A percentile compares a stretch with the other conserved stretches of the same genome.
These are phyloP conservation scores for Trichocladium antarcticum DNA, from an alignment of 495 filamentous ascomycete species.

Conservation along the genomic window DNA sequence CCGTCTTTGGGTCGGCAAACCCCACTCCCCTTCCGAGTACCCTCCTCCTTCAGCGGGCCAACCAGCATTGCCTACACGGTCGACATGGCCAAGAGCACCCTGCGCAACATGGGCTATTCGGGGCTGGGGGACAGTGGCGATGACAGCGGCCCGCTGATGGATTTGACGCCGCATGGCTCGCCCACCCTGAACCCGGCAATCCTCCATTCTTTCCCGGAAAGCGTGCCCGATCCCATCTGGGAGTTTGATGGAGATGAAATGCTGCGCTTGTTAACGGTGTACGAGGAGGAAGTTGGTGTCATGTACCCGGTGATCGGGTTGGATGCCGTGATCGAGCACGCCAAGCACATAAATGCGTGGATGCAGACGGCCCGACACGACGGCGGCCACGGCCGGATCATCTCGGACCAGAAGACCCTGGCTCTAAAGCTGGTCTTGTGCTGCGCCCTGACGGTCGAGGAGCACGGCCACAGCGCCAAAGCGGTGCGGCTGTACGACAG, in stretches of 20 bases:
- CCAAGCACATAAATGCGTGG: conserved; percentile 54
- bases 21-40: conserved; percentile 27
- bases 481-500: conserved; percentile 59
- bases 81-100: conserved; percentile 73
- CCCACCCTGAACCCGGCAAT: conserved; percentile 28
- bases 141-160: conserved; percentile 39
- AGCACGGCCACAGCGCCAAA: conserved; percentile 61
- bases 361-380: conserved; percentile 42
- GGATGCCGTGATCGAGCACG: conserved; percentile 51
- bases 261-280: conserved; percentile 56
- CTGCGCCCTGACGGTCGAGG: conserved; percentile 60
- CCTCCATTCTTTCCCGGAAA: conserved; percentile 30
- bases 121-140: conserved; percentile 44
- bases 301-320: conserved; percentile 80
- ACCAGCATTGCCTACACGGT: conserved; percentile 80
- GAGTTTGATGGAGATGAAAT: conserved; percentile 58
- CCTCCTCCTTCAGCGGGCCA: conserved; percentile 68
- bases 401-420: conserved; percentile 57
- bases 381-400: conserved; percentile 41
- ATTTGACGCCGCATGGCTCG: conserved; percentile 43
- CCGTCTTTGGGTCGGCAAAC: conserved; percentile 6
- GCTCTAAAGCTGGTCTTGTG: conserved; percentile 73
- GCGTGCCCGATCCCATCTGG: conserved; percentile 58
- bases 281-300: conserved; percentile 73
- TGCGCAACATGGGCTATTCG: conserved; percentile 82